Conservation (phyloP, 2,329 filamentous ascomycete species). For the Stagonosporopsis tanaceti region DNA sequence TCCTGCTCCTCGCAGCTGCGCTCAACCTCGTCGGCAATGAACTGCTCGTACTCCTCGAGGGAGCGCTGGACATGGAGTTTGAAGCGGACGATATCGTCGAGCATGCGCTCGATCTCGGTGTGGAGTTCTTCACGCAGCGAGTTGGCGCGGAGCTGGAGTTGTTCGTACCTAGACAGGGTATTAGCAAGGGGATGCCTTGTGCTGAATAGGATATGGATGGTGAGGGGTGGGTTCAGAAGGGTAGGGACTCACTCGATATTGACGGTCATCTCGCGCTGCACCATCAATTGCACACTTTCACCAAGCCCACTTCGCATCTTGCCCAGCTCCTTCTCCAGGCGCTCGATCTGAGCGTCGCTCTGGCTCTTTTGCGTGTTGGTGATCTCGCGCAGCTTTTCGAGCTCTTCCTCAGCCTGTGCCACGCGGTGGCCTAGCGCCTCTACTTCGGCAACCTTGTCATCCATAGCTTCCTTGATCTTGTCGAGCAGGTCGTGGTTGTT, state of each 20-base stretch:
- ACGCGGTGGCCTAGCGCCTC: slow-evolving; percentile 90
- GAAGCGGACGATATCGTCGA: slow-evolving; percentile 98
- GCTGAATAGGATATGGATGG: not conserved
- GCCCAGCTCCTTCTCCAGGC: slow-evolving; percentile 97
- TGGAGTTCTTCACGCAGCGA: slow-evolving; percentile 95
- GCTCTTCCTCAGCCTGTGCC: slow-evolving; percentile 88
- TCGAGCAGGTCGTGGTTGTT: slow-evolving; percentile 93
- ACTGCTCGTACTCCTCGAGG: slow-evolving; percentile 91
- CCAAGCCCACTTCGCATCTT: slow-evolving; percentile 85
- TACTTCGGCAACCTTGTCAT: slow-evolving; percentile 92
- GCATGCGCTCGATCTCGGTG: slow-evolving; percentile 92
- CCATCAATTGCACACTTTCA: slow-evolving; percentile 89
- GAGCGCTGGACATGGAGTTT: slow-evolving; percentile 96
- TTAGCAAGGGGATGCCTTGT: slow-evolving; percentile 8
- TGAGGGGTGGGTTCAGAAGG: not conserved
- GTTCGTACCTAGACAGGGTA: slow-evolving; percentile 74
- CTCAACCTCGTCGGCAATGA: slow-evolving; percentile 93
- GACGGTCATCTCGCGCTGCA: slow-evolving; percentile 94
- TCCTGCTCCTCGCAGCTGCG: slow-evolving; percentile 61
- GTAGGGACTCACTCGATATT: slow-evolving; percentile 80
- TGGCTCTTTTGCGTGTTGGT: slow-evolving; percentile 87
- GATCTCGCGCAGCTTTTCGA: slow-evolving; percentile 89
- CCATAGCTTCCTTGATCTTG: slow-evolving; percentile 94
- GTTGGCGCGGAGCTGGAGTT: slow-evolving; percentile 84
- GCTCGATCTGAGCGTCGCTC: slow-evolving; percentile 93